Percentiles rank a stretch among this genome's conserved stretches.
Conservation (phyloP, 129 eudicot species). For the Logfia minima region DNA sequence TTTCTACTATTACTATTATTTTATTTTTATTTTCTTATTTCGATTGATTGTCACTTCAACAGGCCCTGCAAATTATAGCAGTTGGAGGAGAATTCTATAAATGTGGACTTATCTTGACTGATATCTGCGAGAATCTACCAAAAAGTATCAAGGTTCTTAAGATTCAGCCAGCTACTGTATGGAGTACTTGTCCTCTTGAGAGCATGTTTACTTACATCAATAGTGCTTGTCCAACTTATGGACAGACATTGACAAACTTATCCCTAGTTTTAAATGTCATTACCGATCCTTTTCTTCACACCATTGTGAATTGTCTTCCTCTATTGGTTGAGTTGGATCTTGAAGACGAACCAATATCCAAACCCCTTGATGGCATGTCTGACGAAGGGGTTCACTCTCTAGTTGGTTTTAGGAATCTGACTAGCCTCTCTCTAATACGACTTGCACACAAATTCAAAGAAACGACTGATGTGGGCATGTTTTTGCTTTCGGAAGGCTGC, state of each 20-base stretch:
- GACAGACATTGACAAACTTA: conserved; percentile 38
- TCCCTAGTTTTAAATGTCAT: conserved; percentile 58
- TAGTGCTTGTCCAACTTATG: conserved; percentile 1
- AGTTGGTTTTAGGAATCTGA: conserved; percentile 41
- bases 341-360: conserved; percentile 50
- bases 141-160: conserved; percentile 45
- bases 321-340: conserved; percentile 60
- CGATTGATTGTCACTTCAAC: conserved; percentile 13
- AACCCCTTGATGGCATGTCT: conserved; percentile 47
- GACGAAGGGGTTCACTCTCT: conserved; percentile 52
- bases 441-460: conserved; percentile 33
- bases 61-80: conserved; percentile 54
- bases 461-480: conserved; percentile 55
- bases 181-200: conserved; percentile 27
- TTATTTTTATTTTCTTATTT: no score
- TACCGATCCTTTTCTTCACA: conserved; percentile 43
- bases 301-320: conserved; percentile 47
- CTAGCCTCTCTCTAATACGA: conserved; percentile 48
- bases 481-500: conserved; percentile 62
- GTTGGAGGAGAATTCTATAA: conserved; percentile 40
- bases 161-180: conserved; percentile 43
- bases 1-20: no score
- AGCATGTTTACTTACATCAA: neutral
- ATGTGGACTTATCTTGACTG: conserved; percentile 17
- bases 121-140: conserved; percentile 42